Conservation (phyloP, 1,284 basidiomycete species). For the Ceratobasidium sp. region DNA sequence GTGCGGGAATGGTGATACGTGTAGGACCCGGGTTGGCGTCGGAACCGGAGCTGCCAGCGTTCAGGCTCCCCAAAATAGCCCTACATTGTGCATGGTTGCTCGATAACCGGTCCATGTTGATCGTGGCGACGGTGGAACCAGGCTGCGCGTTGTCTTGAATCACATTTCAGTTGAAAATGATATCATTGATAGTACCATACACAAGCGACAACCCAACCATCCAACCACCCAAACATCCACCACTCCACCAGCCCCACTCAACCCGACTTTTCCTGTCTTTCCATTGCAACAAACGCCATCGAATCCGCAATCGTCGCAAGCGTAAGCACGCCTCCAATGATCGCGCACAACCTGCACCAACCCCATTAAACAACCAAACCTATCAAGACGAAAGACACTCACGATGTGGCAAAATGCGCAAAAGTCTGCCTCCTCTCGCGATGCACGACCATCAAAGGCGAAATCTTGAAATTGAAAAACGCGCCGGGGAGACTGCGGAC, state of each 20-base stretch:
- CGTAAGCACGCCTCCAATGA: conserved; percentile 96
- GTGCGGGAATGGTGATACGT: background rate
- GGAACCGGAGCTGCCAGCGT: background rate
- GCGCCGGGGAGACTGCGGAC: conserved; percentile 82
- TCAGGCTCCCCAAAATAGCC: background rate
- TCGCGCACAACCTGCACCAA: conserved; percentile 86
- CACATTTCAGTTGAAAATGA: no score
- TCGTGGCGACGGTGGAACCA: no score
- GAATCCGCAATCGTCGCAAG: conserved; percentile 92
- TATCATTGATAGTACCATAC: no score
- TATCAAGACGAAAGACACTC: conserved; percentile 57
- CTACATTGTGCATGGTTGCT: no score
- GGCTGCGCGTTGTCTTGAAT: no score
- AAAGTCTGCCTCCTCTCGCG: conserved; percentile 92
- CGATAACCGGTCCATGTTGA: no score
- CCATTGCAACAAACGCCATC: conserved; percentile 83
- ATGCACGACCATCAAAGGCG: conserved; percentile 92
- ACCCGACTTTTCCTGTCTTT: no score
- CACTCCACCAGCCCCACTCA: no score
- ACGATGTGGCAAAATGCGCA: conserved; percentile 98
- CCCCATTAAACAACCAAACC: background rate
- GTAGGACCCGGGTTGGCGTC: background rate
- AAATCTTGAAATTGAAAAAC: conserved; percentile 98
- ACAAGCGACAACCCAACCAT: no score
- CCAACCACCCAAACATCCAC: no score